A percentile compares a stretch with the other conserved stretches of the same genome.
These are phyloP conservation scores for Pinus albicaulis DNA, from an alignment of 75 land plant genomes.

Conservation along the genomic window DNA sequence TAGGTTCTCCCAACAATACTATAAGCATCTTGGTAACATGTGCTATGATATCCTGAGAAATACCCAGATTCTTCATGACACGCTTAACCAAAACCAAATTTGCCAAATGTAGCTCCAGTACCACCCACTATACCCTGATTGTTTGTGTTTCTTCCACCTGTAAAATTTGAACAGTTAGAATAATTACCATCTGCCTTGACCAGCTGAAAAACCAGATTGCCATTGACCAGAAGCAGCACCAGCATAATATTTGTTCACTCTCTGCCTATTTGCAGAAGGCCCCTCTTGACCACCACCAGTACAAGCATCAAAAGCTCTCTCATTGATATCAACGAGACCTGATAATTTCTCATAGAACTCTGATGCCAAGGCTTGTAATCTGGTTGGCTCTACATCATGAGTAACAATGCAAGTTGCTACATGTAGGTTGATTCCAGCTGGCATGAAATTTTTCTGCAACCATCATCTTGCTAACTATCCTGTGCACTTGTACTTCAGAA, in stretches of 20 bases:
- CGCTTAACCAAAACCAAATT: conserved; percentile 8
- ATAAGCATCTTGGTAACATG: conserved; percentile 13
- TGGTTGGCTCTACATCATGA: conserved; percentile 71
- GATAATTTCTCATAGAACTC: conserved; percentile 74
- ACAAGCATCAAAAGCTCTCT: conserved; percentile 70
- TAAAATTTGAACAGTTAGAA: conserved; percentile 14
- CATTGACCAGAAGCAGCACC: conserved; percentile 41
- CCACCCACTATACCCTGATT: conserved; percentile 13
- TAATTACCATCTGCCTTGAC: conserved; percentile 38
- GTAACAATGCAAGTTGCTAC: conserved; percentile 80
- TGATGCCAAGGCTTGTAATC: conserved; percentile 74
- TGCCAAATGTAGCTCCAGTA: conserved; percentile 13
- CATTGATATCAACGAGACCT: conserved; percentile 78
- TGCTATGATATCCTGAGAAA: conserved; percentile 9
- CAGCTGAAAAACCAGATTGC: conserved; percentile 35
- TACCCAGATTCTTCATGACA: conserved; percentile 16
- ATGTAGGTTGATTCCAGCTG: conserved; percentile 81
- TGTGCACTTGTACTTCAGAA: conserved; percentile 58
- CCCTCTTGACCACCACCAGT: conserved; percentile 47
- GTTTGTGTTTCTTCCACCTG: conserved; percentile 22
- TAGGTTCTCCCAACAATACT: conserved; percentile 56
- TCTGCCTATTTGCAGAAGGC: conserved; percentile 38
- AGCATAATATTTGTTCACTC: conserved; percentile 67
- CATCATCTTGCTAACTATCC: conserved; percentile 90
- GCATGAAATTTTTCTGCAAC: conserved; percentile 82